Base-by-base conservation (phyloP, 768 basidiomycete species). In the Boletus pseudo-olivaceus region DNA sequence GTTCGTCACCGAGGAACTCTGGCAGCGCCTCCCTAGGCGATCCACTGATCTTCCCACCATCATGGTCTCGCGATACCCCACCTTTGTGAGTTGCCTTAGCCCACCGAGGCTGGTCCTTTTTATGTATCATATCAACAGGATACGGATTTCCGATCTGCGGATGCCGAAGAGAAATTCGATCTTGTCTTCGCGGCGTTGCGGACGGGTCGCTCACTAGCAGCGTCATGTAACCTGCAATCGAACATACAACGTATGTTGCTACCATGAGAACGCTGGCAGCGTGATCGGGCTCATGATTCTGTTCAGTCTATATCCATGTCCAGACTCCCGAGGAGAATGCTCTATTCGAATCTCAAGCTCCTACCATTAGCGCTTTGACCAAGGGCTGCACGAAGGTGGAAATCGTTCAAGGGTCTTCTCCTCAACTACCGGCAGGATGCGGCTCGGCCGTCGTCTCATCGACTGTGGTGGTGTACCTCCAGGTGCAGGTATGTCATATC, bases 1-100 rank as follows among this genome's bases (percentile, higher is more conserved):
- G 1, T 99, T 90, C 71, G 91, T 99, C 32, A 98, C 97, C 5
- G 97, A 99, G 73, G 97, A 98, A 70, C 76, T 99, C 11, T 99
- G 97, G 97, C 97, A 99, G 70, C 84, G 97, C 29, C 77, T 99
- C 2, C 94, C 95, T 0, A 79, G 95, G 17, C 78, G 94, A 55
- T 83, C 87, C 2, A 87, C 86, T 38, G 94, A 98, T 67, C 60
- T 78, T 9, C 83, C 85, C 7, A 93, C 93, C 0, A 93, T 99
- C 69, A 95, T 95, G 91, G 72, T 98, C 19, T 80, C 94, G 0
- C 73, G 80, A 30, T 98, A 84, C 80, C 97, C 97, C 4, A 77
- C 82, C 34, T 72, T 77, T 59, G 96, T 95, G 62, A 62, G 92
- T 79, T 14, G 8, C 19, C 26, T 44, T 33, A 6, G 42, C 34